phyloP scores from a whole-genome alignment of 2,329 filamentous ascomycete genomes.

The Talaromyces sp. region DNA sequence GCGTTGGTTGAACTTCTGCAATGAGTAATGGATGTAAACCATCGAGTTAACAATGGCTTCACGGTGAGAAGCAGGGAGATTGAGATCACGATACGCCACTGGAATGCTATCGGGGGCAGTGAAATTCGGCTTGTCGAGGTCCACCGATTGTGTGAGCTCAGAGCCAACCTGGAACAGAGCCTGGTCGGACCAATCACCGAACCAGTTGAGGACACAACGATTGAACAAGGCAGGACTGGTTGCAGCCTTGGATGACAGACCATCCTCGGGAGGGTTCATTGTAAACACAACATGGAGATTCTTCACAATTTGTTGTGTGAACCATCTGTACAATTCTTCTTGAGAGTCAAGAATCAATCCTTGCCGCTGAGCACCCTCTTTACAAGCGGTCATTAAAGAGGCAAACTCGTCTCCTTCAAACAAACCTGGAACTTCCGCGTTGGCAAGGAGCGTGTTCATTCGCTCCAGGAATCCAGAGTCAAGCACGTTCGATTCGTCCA shows the following conservation, averaged over 20 bases:
- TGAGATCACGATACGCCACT: slow-evolving; percentile 81
- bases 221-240: slow-evolving; percentile 99
- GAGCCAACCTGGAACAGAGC: slow-evolving; percentile 96
- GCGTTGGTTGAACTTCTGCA: slow-evolving; percentile 83
- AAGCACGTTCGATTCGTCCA: slow-evolving; percentile 98
- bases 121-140: slow-evolving; percentile 84
- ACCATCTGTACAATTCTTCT: slow-evolving; percentile 99
- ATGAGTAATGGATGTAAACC: slow-evolving; percentile 96
- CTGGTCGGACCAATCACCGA: slow-evolving; percentile 99
- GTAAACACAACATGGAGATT: slow-evolving; percentile 99
- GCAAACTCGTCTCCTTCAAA: slow-evolving; percentile 99
- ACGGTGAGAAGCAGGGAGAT: slow-evolving; percentile 79
- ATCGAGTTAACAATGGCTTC: slow-evolving; percentile 95
- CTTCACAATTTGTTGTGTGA: slow-evolving; percentile 98
- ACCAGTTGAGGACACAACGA: slow-evolving; percentile 99
- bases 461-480: slow-evolving; percentile 98
- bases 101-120: slow-evolving; percentile 84
- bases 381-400: slow-evolving; percentile 98
- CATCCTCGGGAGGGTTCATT: slow-evolving; percentile 98
- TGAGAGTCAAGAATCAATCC: slow-evolving; percentile 92
- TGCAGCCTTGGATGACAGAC: slow-evolving; percentile 89
- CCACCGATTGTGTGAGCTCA: slow-evolving; percentile 92
- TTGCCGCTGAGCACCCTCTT: slow-evolving; percentile 94
- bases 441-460: slow-evolving; percentile 98
- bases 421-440: slow-evolving; percentile 96